These are phyloP conservation scores for Phytophthora vignae DNA, from an alignment of 352 stramenopile genomes.

Conservation along the genomic window DNA sequence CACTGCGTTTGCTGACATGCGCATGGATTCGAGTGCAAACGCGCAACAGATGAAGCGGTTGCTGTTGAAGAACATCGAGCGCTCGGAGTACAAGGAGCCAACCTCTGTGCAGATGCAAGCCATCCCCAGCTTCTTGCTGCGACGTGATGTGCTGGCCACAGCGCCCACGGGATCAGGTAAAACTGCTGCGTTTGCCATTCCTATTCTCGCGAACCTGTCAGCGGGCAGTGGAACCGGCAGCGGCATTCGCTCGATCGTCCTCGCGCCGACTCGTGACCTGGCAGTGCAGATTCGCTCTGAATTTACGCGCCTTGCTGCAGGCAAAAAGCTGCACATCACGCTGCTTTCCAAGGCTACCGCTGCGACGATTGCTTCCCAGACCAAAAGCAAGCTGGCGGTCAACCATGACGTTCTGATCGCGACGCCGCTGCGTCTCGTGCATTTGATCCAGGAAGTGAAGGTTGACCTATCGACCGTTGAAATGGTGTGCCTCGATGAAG, in stretches of 20 bases:
- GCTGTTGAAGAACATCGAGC: conserved; percentile 85
- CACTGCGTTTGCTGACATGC: conserved; percentile 79
- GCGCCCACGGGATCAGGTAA: conserved; percentile 98
- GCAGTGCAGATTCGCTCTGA: conserved; percentile 97
- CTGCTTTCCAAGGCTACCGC: conserved; percentile 95
- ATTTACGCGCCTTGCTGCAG: conserved; percentile 90
- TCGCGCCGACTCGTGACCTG: conserved; percentile 98
- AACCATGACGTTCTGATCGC: conserved; percentile 96
- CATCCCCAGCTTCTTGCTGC: conserved; percentile 90
- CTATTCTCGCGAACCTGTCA: conserved; percentile 87
- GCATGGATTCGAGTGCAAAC: conserved; percentile 46
- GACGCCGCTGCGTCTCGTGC: conserved; percentile 96
- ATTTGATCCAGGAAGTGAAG: conserved; percentile 85
- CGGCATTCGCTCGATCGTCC: conserved; percentile 93
- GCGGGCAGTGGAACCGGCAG: conserved; percentile 30
- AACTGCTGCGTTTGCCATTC: conserved; percentile 98
- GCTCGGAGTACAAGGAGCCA: conserved; percentile 97
- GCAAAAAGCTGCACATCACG: conserved; percentile 89
- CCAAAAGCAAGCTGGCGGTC: conserved; percentile 82
- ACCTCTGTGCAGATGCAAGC: conserved; percentile 99
- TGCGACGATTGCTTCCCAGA: conserved; percentile 71
- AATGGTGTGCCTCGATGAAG: conserved; percentile 98
- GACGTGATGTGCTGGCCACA: conserved; percentile 95
- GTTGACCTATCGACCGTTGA: conserved; percentile 90
- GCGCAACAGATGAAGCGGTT: conserved; percentile 71